Evolutionary conservation across 2,329 filamentous ascomycete species (phyloP).

Genomic region (Scortechinia acanthostroma): DNA sequence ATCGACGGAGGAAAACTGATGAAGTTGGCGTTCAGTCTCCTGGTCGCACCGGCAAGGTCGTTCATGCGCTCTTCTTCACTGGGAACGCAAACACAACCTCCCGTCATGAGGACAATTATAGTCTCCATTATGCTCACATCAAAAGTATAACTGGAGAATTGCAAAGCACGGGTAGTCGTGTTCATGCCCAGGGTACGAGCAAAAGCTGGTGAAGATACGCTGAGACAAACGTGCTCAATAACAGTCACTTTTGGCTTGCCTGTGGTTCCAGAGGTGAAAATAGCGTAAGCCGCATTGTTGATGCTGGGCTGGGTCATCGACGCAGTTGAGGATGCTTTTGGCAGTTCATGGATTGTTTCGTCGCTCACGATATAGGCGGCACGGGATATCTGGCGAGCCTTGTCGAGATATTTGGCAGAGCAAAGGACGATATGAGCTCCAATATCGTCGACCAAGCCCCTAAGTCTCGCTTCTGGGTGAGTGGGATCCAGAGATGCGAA

Average conservation of each 20-base stretch:
- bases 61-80: constrained; percentile 45
- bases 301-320: constrained; percentile 10
- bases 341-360: constrained; percentile 5
- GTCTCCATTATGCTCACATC: constrained; percentile 47
- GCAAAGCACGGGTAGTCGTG: constrained; percentile 30
- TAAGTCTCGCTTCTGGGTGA: constrained; percentile 12
- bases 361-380: constrained; percentile 6
- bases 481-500: constrained; percentile 14
- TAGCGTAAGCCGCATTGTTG: constrained; percentile 32
- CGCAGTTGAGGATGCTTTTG: constrained; percentile 4
- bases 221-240: constrained; percentile 35
- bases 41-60: constrained; percentile 34
- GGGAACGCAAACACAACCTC: constrained; percentile 42
- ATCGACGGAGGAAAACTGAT: constrained; percentile 42
- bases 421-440: constrained; percentile 4
- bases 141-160: constrained; percentile 44
- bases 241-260: constrained; percentile 55
- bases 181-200: constrained; percentile 31
- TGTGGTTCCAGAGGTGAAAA: constrained; percentile 61
- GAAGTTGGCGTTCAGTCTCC: constrained; percentile 34
- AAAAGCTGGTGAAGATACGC: constrained; percentile 32
- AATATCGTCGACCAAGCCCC: constrained; percentile 12
- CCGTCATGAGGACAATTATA: constrained; percentile 39
- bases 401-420: too few relatives aligned
- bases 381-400: constrained; percentile 8